Percentiles rank a stretch among this genome's conserved stretches.
phyloP scores from a whole-genome alignment of 768 basidiomycete species.

The Piloderma croceum region DNA sequence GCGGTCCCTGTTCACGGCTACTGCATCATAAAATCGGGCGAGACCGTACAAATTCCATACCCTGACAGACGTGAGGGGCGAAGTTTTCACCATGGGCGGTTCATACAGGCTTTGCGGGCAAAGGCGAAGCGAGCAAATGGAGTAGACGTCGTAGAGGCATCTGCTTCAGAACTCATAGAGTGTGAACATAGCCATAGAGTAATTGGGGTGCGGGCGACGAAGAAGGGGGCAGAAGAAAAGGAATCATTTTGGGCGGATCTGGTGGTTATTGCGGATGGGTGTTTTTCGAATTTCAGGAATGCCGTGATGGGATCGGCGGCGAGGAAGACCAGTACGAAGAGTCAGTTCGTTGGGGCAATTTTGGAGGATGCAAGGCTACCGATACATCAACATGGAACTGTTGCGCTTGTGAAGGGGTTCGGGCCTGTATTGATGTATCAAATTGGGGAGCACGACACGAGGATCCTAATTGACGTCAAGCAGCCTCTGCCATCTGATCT shows the following conservation, averaged over 20 bases:
- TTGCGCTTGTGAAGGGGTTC: conserved; percentile 68
- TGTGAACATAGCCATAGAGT: conserved; percentile 46
- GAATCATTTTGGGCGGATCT: conserved; percentile 66
- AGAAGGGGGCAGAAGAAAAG: conserved; percentile 36
- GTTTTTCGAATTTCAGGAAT: conserved; percentile 86
- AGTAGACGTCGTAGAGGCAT: conserved; percentile 82
- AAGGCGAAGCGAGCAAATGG: conserved; percentile 54
- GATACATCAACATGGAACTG: conserved; percentile 76
- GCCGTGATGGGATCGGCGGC: conserved; percentile 51
- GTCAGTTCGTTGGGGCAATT: conserved; percentile 82
- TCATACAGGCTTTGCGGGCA: conserved; percentile 73
- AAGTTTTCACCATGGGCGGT: conserved; percentile 91
- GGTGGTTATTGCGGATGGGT: conserved; percentile 89
- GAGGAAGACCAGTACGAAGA: conserved; percentile 50
- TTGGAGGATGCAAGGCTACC: conserved; percentile 73
- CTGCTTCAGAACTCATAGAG: conserved; percentile 70
- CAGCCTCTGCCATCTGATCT: conserved; percentile 76
- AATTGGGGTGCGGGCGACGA: conserved; percentile 61
- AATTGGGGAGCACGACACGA: conserved; percentile 81
- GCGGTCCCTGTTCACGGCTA: conserved; percentile 82
- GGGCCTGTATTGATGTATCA: conserved; percentile 94
- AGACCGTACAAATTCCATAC: conserved; percentile 85
- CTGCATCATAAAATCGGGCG: conserved; percentile 59
- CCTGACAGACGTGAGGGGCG: conserved; percentile 67
- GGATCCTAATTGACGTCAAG: conserved; percentile 91